Percentiles rank a stretch among this genome's conserved stretches.
phyloP scores from a whole-genome alignment of 2,329 filamentous ascomycete species.

The Alternaria incomplexa region DNA sequence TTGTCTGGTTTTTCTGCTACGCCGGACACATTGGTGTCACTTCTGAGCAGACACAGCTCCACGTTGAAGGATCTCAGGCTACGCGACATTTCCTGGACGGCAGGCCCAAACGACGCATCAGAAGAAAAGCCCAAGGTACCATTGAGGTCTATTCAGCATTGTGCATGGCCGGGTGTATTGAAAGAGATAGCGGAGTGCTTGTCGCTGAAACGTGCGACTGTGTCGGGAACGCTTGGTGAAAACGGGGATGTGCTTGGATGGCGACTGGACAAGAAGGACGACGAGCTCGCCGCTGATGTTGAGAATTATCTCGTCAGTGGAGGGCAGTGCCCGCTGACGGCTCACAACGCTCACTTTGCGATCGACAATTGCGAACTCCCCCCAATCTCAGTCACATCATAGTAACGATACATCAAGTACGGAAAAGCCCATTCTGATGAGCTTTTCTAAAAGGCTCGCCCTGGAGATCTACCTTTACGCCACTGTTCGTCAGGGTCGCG shows the following conservation, averaged over 20 bases:
- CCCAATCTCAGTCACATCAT: neutral
- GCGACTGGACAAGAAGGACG: neutral
- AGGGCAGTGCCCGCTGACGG: neutral
- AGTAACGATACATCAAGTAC: neutral
- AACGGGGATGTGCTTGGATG: neutral
- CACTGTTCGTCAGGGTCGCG: neutral
- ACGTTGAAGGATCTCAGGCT: conserved; percentile 18
- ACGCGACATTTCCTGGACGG: neutral
- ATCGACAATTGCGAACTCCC: neutral
- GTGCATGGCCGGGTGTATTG: neutral
- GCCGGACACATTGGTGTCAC: neutral
- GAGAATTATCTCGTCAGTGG: neutral
- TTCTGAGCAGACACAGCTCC: conserved; percentile 9
- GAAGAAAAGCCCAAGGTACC: neutral
- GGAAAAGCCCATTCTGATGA: neutral
- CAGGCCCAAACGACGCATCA: neutral
- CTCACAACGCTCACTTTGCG: neutral
- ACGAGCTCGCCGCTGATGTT: neutral
- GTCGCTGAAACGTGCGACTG: neutral
- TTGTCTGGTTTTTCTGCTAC: conserved; percentile 9
- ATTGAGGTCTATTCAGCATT: neutral
- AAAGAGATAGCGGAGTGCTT: neutral
- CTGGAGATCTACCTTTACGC: neutral
- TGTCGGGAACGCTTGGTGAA: conserved; percentile 1
- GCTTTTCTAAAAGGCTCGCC: neutral